These are phyloP conservation scores for Thyridium curvatum DNA, from an alignment of 2,329 filamentous ascomycete species.

Conservation along the genomic window DNA sequence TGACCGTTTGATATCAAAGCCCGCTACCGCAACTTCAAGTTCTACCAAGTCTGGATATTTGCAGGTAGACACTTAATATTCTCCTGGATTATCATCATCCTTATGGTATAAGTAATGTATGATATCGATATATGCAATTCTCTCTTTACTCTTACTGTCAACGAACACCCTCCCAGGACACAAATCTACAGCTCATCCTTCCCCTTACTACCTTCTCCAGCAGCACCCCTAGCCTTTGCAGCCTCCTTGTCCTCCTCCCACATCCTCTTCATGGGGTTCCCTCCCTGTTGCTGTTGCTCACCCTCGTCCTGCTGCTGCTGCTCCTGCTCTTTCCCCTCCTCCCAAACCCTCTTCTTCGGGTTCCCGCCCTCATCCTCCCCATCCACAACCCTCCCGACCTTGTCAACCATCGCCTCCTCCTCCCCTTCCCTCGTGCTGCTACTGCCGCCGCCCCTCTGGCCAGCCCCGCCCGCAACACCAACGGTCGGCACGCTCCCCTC, in stretches of 20 bases:
- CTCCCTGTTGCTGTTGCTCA: constrained; percentile 21
- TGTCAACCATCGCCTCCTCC: constrained; percentile 37
- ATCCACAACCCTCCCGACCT: constrained; percentile 50
- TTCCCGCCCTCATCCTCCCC: constrained; percentile 12
- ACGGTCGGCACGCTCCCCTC: not conserved
- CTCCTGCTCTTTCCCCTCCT: constrained; percentile 15
- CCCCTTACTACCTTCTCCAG: constrained; percentile 1
- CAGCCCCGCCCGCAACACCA: constrained; percentile 10
- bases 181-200: constrained; percentile 24
- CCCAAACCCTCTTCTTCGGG: constrained; percentile 18
- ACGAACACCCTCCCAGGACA: not conserved
- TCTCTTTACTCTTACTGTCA: too few relatives aligned
- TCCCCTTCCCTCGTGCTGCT: constrained; percentile 12
- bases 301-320: constrained; percentile 7
- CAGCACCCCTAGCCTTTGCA: constrained; percentile 5
- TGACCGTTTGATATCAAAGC: too few relatives aligned
- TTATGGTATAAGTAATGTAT: too few relatives aligned
- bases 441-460: constrained; percentile 18
- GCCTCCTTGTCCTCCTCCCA: constrained; percentile 40
- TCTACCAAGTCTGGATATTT: too few relatives aligned
- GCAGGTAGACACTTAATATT: too few relatives aligned
- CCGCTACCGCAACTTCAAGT: too few relatives aligned
- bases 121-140: too few relatives aligned
- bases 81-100: too few relatives aligned
- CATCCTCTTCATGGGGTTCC: constrained; percentile 56